A percentile compares a stretch with the other conserved stretches of the same genome.
Evolutionary conservation across 371 early-diverging fungal genomes (phyloP).

Genomic region (Mucor racemosus): DNA sequence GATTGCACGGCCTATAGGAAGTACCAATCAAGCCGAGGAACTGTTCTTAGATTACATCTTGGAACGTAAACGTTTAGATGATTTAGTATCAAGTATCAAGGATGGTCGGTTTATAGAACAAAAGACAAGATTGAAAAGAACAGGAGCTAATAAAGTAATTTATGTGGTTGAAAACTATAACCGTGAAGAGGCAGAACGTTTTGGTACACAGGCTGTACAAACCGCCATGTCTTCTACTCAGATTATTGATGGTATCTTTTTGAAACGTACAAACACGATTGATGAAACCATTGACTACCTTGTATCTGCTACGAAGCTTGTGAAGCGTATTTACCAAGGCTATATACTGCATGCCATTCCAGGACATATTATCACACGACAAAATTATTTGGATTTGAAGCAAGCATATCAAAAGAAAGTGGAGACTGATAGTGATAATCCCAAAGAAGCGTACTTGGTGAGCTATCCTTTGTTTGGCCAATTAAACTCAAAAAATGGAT

Average conservation of each 20-base stretch:
- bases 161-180: conserved; percentile 87
- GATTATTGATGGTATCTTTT: conserved; percentile 70
- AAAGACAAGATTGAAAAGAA: conserved; percentile 79
- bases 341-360: conserved; percentile 62
- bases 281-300: conserved; percentile 84
- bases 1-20: conserved; percentile 71
- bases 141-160: conserved; percentile 74
- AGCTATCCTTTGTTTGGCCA: conserved; percentile 63
- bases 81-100: conserved; percentile 88
- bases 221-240: conserved; percentile 75
- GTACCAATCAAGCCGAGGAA: conserved; percentile 54
- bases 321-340: conserved; percentile 56
- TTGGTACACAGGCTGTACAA: conserved; percentile 64
- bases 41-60: conserved; percentile 84
- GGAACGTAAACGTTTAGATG: conserved; percentile 95
- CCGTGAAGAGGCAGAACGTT: conserved; percentile 47
- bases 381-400: conserved; percentile 58
- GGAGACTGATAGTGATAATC: neutral
- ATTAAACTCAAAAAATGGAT: conserved; percentile 74
- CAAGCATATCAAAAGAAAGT: conserved; percentile 19
- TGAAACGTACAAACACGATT: conserved; percentile 71
- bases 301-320: conserved; percentile 58
- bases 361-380: conserved; percentile 53
- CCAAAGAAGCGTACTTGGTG: conserved; percentile 42
- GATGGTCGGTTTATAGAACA: conserved; percentile 97